Conservation (phyloP, 352 stramenopile species). For the Pythium utonaiense region DNA sequence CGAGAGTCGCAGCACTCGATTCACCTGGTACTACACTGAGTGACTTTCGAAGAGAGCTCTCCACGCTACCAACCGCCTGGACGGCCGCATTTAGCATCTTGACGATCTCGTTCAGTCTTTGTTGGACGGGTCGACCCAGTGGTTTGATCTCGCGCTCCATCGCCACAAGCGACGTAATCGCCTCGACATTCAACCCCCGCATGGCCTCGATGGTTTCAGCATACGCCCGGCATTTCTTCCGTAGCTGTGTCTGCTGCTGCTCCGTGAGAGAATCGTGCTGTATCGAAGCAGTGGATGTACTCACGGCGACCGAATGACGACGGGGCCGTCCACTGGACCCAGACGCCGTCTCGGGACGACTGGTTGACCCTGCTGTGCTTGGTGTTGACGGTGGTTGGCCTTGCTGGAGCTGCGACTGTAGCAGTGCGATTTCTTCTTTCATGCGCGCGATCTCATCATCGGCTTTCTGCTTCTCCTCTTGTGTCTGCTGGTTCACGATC, state of each 20-base stretch:
- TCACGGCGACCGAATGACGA: slow-evolving; percentile 19
- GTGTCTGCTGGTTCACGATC: slow-evolving; percentile 91
- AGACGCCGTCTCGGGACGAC: slow-evolving; percentile 13
- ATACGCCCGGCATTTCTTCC: slow-evolving; percentile 37
- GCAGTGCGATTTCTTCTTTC: slow-evolving; percentile 69
- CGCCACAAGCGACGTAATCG: slow-evolving; percentile 62
- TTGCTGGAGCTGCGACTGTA: slow-evolving; percentile 65
- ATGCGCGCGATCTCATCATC: slow-evolving; percentile 67
- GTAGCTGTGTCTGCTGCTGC: slow-evolving; percentile 33
- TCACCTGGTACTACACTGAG: slow-evolving; percentile 14
- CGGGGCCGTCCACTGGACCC: not conserved
- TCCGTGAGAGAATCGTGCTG: not conserved
- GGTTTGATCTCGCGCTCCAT: slow-evolving; percentile 78
- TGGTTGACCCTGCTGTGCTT: slow-evolving; percentile 13
- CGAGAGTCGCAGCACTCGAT: not conserved
- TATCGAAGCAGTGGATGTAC: slow-evolving; percentile 15
- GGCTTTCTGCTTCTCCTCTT: slow-evolving; percentile 49
- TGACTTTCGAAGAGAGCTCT: slow-evolving; percentile 28
- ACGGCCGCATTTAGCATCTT: slow-evolving; percentile 70
- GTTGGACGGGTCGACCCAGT: slow-evolving; percentile 63
- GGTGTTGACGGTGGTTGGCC: slow-evolving; percentile 16
- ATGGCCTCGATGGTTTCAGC: slow-evolving; percentile 55
- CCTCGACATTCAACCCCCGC: slow-evolving; percentile 55
- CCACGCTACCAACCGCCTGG: slow-evolving; percentile 51
- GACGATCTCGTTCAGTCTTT: slow-evolving; percentile 79